Percentiles rank a stretch among this genome's conserved stretches.
phyloP scores from a whole-genome alignment of 2,329 filamentous ascomycete genomes.

The Aspergillus sclerotialis region DNA sequence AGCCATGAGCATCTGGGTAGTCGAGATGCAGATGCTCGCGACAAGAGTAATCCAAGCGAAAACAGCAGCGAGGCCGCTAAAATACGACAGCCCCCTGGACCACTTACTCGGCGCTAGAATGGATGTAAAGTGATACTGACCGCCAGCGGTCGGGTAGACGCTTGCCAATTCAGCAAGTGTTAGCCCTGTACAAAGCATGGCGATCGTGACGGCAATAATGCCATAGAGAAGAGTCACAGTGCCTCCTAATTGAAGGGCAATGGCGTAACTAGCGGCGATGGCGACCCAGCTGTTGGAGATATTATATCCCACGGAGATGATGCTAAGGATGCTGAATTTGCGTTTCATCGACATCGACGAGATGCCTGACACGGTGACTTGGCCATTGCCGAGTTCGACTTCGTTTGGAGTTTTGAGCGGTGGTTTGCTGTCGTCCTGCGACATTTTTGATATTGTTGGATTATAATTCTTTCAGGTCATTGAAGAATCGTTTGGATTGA shows the following conservation, averaged over 20 bases:
- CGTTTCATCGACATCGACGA: conserved; percentile 14
- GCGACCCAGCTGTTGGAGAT: conserved; percentile 20
- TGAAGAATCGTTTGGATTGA: too few species aligned
- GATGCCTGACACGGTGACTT: conserved; percentile 11
- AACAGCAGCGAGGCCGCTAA: conserved; percentile 14
- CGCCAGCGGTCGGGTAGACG: conserved; percentile 23
- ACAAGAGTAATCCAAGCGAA: conserved; percentile 16
- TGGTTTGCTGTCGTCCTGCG: neutral
- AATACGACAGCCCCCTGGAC: conserved; percentile 16
- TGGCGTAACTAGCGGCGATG: conserved; percentile 17
- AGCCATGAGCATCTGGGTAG: conserved; percentile 14
- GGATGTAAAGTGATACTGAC: conserved; percentile 23
- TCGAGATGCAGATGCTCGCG: conserved; percentile 12
- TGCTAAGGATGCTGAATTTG: conserved; percentile 17
- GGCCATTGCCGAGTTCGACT: conserved; percentile 13
- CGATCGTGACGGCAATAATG: conserved; percentile 13
- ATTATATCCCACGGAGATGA: conserved; percentile 17
- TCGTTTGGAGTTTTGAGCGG: conserved; percentile 1
- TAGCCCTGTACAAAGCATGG: conserved; percentile 14
- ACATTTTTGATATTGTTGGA: too few species aligned
- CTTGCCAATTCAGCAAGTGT: conserved; percentile 22
- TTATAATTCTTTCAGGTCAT: too few species aligned
- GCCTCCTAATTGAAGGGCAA: conserved; percentile 16
- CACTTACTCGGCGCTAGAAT: conserved; percentile 18
- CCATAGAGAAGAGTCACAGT: conserved; percentile 15